Conservation (phyloP, 2,329 filamentous ascomycete species). For the Hypoxylon sp. region DNA sequence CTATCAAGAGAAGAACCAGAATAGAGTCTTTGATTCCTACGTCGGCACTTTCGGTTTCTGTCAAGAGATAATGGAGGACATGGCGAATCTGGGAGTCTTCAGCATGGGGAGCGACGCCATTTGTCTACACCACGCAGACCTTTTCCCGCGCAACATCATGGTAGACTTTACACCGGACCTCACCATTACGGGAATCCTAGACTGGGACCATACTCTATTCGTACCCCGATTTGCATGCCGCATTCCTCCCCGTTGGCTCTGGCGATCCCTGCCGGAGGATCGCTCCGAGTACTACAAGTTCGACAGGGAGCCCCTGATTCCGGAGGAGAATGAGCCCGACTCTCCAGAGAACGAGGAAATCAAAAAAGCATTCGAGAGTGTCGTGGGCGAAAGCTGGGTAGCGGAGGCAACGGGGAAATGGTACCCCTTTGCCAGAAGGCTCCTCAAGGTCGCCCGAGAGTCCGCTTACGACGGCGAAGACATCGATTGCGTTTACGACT, state of each 20-base stretch:
- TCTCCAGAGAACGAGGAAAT: constrained; percentile 29
- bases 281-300: not conserved
- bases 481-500: no score
- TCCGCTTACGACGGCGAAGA: not conserved
- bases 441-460: constrained; percentile 11
- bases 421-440: constrained; percentile 13
- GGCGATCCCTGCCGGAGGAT: constrained; percentile 3
- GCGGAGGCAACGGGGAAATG: constrained; percentile 10
- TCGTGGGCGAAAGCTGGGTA: constrained; percentile 24
- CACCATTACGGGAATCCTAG: constrained; percentile 22
- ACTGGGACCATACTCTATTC: constrained; percentile 25
- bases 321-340: constrained; percentile 1
- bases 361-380: constrained; percentile 24
- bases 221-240: constrained; percentile 20
- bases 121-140: constrained; percentile 24
- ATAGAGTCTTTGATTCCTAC: no score
- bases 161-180: constrained; percentile 27
- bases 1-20: constrained; percentile 15
- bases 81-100: constrained; percentile 11
- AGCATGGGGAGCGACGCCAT: constrained; percentile 5
- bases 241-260: constrained; percentile 19
- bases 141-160: constrained; percentile 35
- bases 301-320: constrained; percentile 13
- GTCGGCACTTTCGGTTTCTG: constrained; percentile 6
- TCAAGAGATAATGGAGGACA: constrained; percentile 6